Evolutionary conservation across 345 rosid genomes (phyloP).

Genomic region (Arabidopsis thaliana): TAIR10.1 NC_003070.9:25550501-25551000

Average conservation of each 20-base stretch:
- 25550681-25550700: background rate
- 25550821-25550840: conserved; percentile 40
- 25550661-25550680: background rate
- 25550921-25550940: conserved; percentile 43
- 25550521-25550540: background rate
- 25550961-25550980: conserved; percentile 12
- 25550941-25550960: conserved; percentile 4
- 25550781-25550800: conserved; percentile 13
- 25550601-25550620: background rate
- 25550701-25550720: background rate
- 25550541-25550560: background rate
- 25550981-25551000: conserved; percentile 2
- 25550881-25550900: conserved; percentile 45
- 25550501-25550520: background rate
- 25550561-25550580: background rate
- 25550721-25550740: background rate
- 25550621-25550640: background rate
- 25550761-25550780: conserved; percentile 11
- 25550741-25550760: conserved; percentile 24
- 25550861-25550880: conserved; percentile 41
- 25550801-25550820: conserved; percentile 38
- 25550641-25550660: background rate
- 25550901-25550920: conserved; percentile 32
- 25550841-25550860: conserved; percentile 38
- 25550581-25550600: background rate